These are phyloP conservation scores for Platanus orientalis DNA, from an alignment of 164 flowering plant genomes.

Conservation along the genomic window DNA sequence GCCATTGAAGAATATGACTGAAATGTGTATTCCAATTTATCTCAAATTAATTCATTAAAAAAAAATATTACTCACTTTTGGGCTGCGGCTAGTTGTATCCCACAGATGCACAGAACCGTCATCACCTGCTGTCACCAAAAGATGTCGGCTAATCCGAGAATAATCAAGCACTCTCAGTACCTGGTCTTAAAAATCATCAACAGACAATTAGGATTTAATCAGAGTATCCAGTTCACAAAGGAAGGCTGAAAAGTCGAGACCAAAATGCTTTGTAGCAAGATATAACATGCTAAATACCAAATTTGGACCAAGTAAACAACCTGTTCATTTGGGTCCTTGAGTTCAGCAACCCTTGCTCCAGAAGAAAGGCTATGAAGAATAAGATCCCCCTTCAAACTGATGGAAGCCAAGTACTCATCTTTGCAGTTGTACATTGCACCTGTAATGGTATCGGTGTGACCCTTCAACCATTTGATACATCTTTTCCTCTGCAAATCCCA, in stretches of 20 bases:
- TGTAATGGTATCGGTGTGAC: slow-evolving; percentile 82
- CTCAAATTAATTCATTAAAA: neutral
- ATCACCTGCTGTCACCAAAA: slow-evolving; percentile 96
- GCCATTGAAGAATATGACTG: neutral
- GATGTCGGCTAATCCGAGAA: slow-evolving; percentile 87
- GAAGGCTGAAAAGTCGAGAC: neutral
- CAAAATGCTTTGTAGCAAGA: neutral
- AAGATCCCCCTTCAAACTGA: slow-evolving; percentile 84
- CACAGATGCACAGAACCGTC: slow-evolving; percentile 91
- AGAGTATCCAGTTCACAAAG: slow-evolving; percentile 11
- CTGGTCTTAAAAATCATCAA: slow-evolving; percentile 49
- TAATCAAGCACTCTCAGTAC: slow-evolving; percentile 95
- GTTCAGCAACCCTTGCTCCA: slow-evolving; percentile 74
- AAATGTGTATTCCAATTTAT: neutral
- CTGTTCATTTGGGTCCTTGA: slow-evolving; percentile 91
- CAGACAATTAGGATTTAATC: slow-evolving; percentile 22
- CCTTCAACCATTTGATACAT: slow-evolving; percentile 84
- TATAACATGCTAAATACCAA: neutral
- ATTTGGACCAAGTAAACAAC: slow-evolving; percentile 35
- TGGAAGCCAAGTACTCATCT: slow-evolving; percentile 95
- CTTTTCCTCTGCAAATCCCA: slow-evolving; percentile 98
- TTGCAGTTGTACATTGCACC: slow-evolving; percentile 90
- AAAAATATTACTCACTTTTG: slow-evolving; percentile 54
- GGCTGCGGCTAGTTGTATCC: slow-evolving; percentile 92
- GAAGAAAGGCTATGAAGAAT: slow-evolving; percentile 93